These are phyloP conservation scores for Pleurotus sapidus DNA, from an alignment of 768 basidiomycete species.

Conservation along the genomic window DNA sequence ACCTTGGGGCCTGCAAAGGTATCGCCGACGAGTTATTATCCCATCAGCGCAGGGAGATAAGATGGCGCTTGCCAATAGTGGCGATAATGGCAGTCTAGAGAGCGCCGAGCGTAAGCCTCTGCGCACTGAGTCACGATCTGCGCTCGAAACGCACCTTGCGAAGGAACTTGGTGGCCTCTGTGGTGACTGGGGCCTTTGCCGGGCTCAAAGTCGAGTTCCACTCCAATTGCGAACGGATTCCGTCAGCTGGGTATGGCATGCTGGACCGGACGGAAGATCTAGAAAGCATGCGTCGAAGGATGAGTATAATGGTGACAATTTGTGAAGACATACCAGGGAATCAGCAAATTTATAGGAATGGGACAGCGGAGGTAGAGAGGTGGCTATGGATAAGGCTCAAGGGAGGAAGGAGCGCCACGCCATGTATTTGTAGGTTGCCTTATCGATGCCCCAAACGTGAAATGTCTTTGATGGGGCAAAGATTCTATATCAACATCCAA, in stretches of 20 bases:
- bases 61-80: conserved; percentile 75
- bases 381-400: conserved; percentile 6
- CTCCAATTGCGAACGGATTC: conserved; percentile 81
- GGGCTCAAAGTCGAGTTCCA: conserved; percentile 88
- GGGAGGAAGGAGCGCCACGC: neutral
- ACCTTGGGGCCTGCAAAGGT: conserved; percentile 78
- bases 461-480: conserved; percentile 4
- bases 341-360: neutral
- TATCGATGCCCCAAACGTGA: conserved; percentile 8
- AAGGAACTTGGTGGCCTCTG: conserved; percentile 77
- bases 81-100: conserved; percentile 95
- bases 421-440: conserved; percentile 9
- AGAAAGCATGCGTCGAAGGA: conserved; percentile 12
- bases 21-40: conserved; percentile 7
- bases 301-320: neutral
- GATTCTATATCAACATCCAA: neutral
- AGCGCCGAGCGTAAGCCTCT: no score
- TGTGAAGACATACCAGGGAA: neutral
- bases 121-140: no score
- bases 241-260: conserved; percentile 52
- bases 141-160: conserved; percentile 69
- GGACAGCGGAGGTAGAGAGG: conserved; percentile 9
- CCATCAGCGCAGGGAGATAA: conserved; percentile 9
- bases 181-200: conserved; percentile 64
- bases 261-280: conserved; percentile 18